Evolutionary conservation across 2,329 filamentous ascomycete species (phyloP).

Genomic region (Neofusicoccum umdonicola): DNA sequence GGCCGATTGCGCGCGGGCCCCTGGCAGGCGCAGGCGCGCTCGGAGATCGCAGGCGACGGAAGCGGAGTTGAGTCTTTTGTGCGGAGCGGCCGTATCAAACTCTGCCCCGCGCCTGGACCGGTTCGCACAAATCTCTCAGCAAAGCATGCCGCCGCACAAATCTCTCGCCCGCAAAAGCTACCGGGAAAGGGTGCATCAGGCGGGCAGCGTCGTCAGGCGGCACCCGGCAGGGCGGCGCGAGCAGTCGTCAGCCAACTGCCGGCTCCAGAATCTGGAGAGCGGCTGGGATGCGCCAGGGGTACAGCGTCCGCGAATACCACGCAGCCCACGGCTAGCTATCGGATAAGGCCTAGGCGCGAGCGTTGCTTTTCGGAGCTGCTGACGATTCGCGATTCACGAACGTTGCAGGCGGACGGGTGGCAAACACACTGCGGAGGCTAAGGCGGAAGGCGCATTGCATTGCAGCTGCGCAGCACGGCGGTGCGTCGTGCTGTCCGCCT

Average conservation of each 20-base stretch:
- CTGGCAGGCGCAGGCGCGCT: background rate
- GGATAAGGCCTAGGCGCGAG: background rate
- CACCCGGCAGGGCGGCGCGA: background rate
- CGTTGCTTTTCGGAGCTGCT: background rate
- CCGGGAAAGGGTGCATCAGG: background rate
- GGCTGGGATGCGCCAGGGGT: slow-evolving; percentile 1
- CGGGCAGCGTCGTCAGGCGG: background rate
- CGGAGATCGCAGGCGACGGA: background rate
- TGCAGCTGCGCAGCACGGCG: background rate
- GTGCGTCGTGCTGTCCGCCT: background rate
- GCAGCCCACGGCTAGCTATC: background rate
- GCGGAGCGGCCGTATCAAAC: slow-evolving; percentile 14
- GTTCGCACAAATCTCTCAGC: slow-evolving; percentile 8
- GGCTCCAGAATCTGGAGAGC: background rate
- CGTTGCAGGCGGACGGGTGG: background rate
- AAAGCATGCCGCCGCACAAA: background rate
- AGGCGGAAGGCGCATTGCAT: slow-evolving; percentile 1
- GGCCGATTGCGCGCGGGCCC: background rate
- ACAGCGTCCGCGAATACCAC: background rate
- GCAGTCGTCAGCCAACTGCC: background rate
- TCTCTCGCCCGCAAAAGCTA: background rate
- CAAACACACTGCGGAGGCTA: background rate
- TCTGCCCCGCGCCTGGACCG: background rate
- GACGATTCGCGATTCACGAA: background rate
- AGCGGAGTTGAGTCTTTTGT: slow-evolving; percentile 10